These are phyloP conservation scores for Primulina tabacum DNA, from an alignment of 257 asterid species.

Conservation along the genomic window DNA sequence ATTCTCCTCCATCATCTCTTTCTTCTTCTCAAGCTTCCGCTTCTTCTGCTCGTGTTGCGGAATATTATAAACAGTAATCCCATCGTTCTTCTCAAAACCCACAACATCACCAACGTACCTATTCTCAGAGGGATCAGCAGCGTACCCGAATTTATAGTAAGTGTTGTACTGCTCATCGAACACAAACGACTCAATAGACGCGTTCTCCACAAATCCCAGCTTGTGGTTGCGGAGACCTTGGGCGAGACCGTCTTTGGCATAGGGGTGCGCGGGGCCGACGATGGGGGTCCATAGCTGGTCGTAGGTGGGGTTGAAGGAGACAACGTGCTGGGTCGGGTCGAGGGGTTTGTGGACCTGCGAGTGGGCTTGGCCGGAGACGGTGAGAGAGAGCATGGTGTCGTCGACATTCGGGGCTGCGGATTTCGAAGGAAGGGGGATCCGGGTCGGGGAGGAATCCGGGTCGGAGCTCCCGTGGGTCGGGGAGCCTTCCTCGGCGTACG, in stretches of 20 bases:
- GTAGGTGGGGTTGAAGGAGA: constrained; percentile 81
- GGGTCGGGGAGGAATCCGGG: constrained; percentile 58
- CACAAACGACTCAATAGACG: constrained; percentile 69
- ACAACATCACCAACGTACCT: constrained; percentile 74
- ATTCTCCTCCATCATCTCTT: constrained; percentile 60
- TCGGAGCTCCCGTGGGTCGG: constrained; percentile 3
- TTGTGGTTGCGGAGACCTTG: constrained; percentile 96
- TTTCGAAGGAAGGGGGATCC: constrained; percentile 61
- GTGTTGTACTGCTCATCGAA: constrained; percentile 98
- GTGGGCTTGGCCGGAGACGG: constrained; percentile 59
- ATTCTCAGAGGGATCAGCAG: constrained; percentile 85
- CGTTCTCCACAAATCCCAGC: constrained; percentile 87
- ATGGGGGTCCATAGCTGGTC: constrained; percentile 98
- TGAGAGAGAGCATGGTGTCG: constrained; percentile 85
- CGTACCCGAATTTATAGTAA: constrained; percentile 83
- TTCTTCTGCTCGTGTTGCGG: constrained; percentile 80
- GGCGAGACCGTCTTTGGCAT: constrained; percentile 95
- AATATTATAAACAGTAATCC: constrained; percentile 74
- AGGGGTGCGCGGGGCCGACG: constrained; percentile 90
- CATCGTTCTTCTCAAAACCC: constrained; percentile 50
- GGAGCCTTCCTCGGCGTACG: neutral
- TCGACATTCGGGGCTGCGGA: constrained; percentile 92
- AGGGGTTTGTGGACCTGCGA: constrained; percentile 61
- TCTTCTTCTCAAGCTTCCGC: constrained; percentile 77
- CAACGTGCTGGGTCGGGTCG: constrained; percentile 88